Base-by-base conservation (phyloP, 192 early-diverging fungal genomes). In the Coemansia sp. region DNA sequence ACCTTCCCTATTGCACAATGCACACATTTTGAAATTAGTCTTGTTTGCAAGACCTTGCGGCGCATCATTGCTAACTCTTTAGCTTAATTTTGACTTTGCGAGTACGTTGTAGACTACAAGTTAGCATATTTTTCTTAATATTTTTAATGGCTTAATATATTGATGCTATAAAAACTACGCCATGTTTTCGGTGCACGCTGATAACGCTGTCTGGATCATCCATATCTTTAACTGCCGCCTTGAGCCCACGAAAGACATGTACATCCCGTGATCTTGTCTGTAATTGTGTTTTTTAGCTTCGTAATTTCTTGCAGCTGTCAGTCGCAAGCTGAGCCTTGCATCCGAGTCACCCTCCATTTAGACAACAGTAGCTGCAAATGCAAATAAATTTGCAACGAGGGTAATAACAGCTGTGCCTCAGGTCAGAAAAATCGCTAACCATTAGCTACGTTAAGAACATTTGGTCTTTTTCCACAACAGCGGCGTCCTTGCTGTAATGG, bases 1-100 rank as follows among this genome's bases (percentile, higher is more conserved):
- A 75, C 72, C 62, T 33, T 23, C 54, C n/a, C n/a, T 16, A 14
- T 0, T 48, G 22, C 46, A 10, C 29, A n/a, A 24, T 16, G n/a
- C 35, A 40, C 35, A 40, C 35, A 14, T 40, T 11, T 14, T 11
- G 33, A 4, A 40, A 16, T 11, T 5, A 4, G 8, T 9, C 5
- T 40, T 16, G 35, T n/a, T 5, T 40, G n/a, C 5, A 40, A 16
- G 35, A 40, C 35, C 12, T 40, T 40, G 9, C 35, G 3, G 14
- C n/a, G 35, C 35, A 40, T 14, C 3, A 40, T 40, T 40, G 35
- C 35, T 40, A 40, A 40, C n/a, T 16, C n/a, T 40, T 2, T 40
- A 2, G 35, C n/a, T 16, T 40, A 2, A 16, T 40, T 35, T 40
- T 40, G 35, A 40, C n/a, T 40, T 40, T 16, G 35, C 35, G 12